These are phyloP conservation scores for Clonostachys sp. DNA, from an alignment of 2,329 filamentous ascomycete species.

Conservation along the genomic window DNA sequence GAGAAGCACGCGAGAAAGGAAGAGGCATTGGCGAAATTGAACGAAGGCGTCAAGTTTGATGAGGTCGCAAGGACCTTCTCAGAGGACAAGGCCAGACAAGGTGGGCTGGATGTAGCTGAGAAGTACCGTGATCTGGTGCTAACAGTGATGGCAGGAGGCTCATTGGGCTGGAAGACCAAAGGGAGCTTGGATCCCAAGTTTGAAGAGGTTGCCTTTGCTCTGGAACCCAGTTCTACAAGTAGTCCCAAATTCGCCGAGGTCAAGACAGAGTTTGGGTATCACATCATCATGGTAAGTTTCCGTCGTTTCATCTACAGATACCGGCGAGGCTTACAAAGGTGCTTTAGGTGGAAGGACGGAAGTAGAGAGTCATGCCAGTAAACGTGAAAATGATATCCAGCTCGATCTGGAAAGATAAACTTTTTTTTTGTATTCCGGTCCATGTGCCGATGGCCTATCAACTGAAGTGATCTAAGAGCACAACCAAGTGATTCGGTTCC, in stretches of 20 bases:
- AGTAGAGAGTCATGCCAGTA: slow-evolving; percentile 15
- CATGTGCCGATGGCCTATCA: slow-evolving; percentile 27
- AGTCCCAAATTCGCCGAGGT: slow-evolving; percentile 64
- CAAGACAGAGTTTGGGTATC: slow-evolving; percentile 74
- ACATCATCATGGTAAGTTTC: slow-evolving; percentile 67
- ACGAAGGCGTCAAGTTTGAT: slow-evolving; percentile 66
- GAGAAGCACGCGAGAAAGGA: slow-evolving; percentile 77
- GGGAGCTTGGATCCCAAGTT: slow-evolving; percentile 65
- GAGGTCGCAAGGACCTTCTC: slow-evolving; percentile 69
- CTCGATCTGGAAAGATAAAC: slow-evolving; percentile 4
- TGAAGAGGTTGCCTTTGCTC: slow-evolving; percentile 65
- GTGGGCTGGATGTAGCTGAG: slow-evolving; percentile 21
- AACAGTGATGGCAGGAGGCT: slow-evolving; percentile 47
- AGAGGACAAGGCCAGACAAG: slow-evolving; percentile 71
- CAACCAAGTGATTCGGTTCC: slow-evolving; percentile 18
- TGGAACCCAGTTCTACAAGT: slow-evolving; percentile 60
- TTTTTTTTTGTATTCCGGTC: slow-evolving; percentile 34
- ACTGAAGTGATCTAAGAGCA: slow-evolving; percentile 27
- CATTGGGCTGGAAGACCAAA: slow-evolving; percentile 68
- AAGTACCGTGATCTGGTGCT: background rate
- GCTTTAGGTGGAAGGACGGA: slow-evolving; percentile 32
- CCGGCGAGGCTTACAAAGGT: background rate
- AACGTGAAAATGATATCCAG: background rate
- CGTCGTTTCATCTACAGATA: background rate
- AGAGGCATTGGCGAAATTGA: slow-evolving; percentile 65